Percentiles rank a stretch among this genome's conserved stretches.
phyloP scores from a whole-genome alignment of 805 yeast genomes.

The Nakazawaea laoshanensis region DNA sequence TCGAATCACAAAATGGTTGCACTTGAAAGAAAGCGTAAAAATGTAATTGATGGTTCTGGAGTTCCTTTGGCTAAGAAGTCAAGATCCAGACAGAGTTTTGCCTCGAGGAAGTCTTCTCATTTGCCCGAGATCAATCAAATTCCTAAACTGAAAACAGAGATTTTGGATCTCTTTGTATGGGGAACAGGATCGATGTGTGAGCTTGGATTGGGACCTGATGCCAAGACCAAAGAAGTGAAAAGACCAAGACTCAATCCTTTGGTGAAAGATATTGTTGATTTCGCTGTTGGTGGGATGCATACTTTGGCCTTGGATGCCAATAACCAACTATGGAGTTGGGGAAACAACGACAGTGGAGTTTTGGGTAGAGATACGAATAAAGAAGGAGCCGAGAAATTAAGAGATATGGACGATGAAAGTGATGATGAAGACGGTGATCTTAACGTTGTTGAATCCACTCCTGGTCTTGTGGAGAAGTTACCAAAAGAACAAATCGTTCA shows the following conservation, averaged over 20 bases:
- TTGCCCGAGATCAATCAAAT: constrained; percentile 35
- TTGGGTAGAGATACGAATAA: constrained; percentile 78
- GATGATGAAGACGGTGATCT: constrained; percentile 77
- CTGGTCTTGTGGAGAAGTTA: constrained; percentile 62
- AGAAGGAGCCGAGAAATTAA: constrained; percentile 51
- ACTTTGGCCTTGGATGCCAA: constrained; percentile 70
- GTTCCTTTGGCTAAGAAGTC: constrained; percentile 9
- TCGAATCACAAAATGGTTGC: constrained; percentile 7
- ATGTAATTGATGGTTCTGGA: neutral
- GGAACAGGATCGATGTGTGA: constrained; percentile 98
- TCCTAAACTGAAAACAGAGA: constrained; percentile 29
- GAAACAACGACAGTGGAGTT: constrained; percentile 87
- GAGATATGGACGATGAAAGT: constrained; percentile 53
- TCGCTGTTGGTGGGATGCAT: constrained; percentile 97
- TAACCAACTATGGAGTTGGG: constrained; percentile 96
- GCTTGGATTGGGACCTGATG: constrained; percentile 93
- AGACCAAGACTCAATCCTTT: constrained; percentile 89
- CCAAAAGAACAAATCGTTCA: constrained; percentile 63
- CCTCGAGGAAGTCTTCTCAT: constrained; percentile 40
- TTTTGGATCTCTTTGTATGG: constrained; percentile 81
- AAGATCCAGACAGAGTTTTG: constrained; percentile 18
- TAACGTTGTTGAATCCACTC: constrained; percentile 85
- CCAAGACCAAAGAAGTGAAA: constrained; percentile 86
- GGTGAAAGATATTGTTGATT: constrained; percentile 68
- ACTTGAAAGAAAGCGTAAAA: constrained; percentile 9